Evolutionary conservation across 73 alveolate species (phyloP), one percentile per base, ranked within the genome.

Genomic region (Paramecium octaurelia): DNA sequence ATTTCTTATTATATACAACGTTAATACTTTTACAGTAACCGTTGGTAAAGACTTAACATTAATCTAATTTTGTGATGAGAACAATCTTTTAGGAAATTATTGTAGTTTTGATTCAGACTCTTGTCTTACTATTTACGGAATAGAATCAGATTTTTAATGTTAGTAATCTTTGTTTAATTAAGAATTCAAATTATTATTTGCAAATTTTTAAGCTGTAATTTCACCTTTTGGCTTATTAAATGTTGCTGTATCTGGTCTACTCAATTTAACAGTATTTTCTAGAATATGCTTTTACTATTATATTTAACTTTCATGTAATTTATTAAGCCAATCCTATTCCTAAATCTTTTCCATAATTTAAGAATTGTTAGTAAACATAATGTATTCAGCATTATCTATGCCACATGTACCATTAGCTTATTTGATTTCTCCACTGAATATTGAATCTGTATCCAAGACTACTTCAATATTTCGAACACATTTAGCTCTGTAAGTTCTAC

Each of bases 401-500:
- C 85, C 94, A 89, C 88, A 89, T 38, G 88, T 76, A 11, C 99
- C 99, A 58, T 96, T 93, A 11, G 99, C 98, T 86, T 93, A 84
- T 77, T 86, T 40, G 40, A 97, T 95, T 46, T 93, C 96, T 27
- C 99, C 99, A 88, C 89, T 64, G 69, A 97, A 97, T 44, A 97
- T 96, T 8, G 77, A 48, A 48, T 58, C 80, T 21, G 68, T 89
- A 75, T 97, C 98, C n/a, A 96, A 88, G 1, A 54, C 58, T 43
- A 95, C 85, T 60, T 92, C 92, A 11, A 97, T 50, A 18, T 86
- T 85, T 80, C 93, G 92, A 21, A 95, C 99, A 35, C 99, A 97
- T 96, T 98, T 90, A 20, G 57, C 95, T 5, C 97, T 94, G 57
- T 97, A 98, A 12, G 95, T 97, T 91, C 99, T 87, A 3, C 96